Conservation (phyloP, 108 stramenopile genomes). For the Skeletonema potamos region DNA sequence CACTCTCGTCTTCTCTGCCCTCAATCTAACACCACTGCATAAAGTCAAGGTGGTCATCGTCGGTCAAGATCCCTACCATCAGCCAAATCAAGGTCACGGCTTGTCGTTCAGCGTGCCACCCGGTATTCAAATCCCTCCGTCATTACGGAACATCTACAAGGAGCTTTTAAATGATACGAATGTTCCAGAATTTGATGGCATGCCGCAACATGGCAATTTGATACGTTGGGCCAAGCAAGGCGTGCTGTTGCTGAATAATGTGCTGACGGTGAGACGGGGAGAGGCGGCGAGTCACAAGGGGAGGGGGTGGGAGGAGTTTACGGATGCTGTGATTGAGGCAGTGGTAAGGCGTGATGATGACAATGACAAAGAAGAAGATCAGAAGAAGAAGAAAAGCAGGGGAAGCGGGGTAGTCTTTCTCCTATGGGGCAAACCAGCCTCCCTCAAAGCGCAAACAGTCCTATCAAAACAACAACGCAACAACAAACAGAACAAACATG, state of each 20-base stretch:
- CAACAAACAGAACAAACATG: conserved; percentile 35
- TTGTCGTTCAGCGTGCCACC: conserved; percentile 82
- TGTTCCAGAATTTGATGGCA: conserved; percentile 20
- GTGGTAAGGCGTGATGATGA: conserved; percentile 48
- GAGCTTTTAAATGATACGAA: conserved; percentile 63
- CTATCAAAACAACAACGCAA: conserved; percentile 28
- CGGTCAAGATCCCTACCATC: conserved; percentile 90
- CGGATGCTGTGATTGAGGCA: conserved; percentile 84
- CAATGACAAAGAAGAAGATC: neutral
- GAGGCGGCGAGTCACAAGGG: conserved; percentile 90
- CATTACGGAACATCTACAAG: conserved; percentile 94
- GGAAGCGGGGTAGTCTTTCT: conserved; percentile 89
- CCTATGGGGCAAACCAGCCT: conserved; percentile 97
- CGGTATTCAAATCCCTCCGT: conserved; percentile 84
- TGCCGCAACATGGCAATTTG: conserved; percentile 73
- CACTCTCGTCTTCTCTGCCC: conserved; percentile 82
- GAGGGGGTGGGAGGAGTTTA: conserved; percentile 97
- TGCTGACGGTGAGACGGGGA: conserved; percentile 88
- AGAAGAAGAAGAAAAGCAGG: neutral
- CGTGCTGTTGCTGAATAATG: conserved; percentile 95
- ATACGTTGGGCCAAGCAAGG: conserved; percentile 91
- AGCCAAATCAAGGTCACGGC: conserved; percentile 78
- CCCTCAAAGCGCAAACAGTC: conserved; percentile 63
- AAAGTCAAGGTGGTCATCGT: conserved; percentile 84
- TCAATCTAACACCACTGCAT: conserved; percentile 86